A percentile compares a stretch with the other conserved stretches of the same genome.
Conservation (phyloP, 106 monocot species). For the Acorus gramineus region DNA sequence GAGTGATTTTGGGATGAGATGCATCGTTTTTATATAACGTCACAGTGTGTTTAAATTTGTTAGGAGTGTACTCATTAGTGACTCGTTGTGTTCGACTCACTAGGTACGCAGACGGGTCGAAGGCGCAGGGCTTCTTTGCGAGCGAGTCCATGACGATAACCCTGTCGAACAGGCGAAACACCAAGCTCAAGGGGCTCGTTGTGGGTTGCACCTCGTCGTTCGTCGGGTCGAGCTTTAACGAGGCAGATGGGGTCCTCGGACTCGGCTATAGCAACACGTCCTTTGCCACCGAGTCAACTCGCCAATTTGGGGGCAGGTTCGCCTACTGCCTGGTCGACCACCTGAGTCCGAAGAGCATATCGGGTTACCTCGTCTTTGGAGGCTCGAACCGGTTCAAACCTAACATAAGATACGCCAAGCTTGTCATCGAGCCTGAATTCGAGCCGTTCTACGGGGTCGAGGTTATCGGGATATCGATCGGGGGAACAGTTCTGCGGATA, state of each 20-base stretch:
- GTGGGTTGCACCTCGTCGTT: constrained; percentile 70
- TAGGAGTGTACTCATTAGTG: no score
- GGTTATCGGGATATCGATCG: constrained; percentile 57
- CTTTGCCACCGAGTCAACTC: constrained; percentile 43
- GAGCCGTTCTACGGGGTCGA: constrained; percentile 55
- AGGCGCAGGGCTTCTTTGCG: constrained; percentile 58
- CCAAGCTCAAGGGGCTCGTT: constrained; percentile 49
- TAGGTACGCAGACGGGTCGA: constrained; percentile 64
- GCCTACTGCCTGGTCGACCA: constrained; percentile 98
- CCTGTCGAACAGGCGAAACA: constrained; percentile 22
- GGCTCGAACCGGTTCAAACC: constrained; percentile 1
- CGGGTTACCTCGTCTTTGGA: constrained; percentile 77
- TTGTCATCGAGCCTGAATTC: constrained; percentile 24
- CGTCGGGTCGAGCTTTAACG: constrained; percentile 37
- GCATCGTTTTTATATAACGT: no score
- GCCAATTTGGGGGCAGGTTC: constrained; percentile 57
- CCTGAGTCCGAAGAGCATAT: constrained; percentile 71
- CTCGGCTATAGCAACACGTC: constrained; percentile 72
- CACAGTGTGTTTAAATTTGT: no score
- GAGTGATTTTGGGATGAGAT: no score
- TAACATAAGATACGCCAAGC: constrained; percentile 15
- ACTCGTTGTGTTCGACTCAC: neutral
- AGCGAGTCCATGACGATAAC: constrained; percentile 64
- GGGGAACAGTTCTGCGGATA: constrained; percentile 34
- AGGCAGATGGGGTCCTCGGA: constrained; percentile 73